Evolutionary conservation across 1,284 basidiomycete genomes (phyloP), one percentile per base, ranked within the genome.

Genomic region (Tilletiopsis washingtonensis): DNA sequence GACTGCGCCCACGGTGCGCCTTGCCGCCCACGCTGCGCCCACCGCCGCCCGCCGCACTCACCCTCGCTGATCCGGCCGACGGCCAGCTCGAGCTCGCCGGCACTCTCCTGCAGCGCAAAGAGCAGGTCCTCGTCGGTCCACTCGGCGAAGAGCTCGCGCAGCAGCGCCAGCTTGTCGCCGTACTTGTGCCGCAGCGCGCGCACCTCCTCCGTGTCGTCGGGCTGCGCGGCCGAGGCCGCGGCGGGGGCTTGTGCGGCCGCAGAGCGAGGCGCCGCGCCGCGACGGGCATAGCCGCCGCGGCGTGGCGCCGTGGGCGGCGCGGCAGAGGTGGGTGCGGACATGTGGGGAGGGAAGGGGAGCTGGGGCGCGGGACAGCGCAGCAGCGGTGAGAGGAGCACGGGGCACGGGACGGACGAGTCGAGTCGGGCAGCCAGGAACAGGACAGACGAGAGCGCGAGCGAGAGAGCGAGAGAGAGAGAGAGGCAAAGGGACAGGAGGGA

Each of bases 51-150:
- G 26, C 5, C 19, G 19, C 21, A 65, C 75, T n/a, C 11, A 87
- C 87, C 88, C 74, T 91, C 88, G 49, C 78, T 81, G 64, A 91
- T 89, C 68, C 84, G 79, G 15, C 80, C 81, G 17, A 81, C 85
- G 49, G 86, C 86, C 45, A 84, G 64, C 64, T 87, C 77, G 46
- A 84, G 75, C 70, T 89, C 86, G 40, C 88, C 88, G 40, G 75
- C 76, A 21, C 82, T 81, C 66, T 91, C 89, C 47, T 74, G 67
- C 39, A 91, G 79, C 41, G 86, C 78, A 27, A 84, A 84, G 57
- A 82, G 79, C 53, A 91, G 79, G 75, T 91, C 88, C 69, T 90
- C 87, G 62, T 79, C 80, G 69, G 84, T 81, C 83, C 83, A 91
- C 62, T 74, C 67, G 11, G 87, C 82, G 72, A 89, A 91, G 54